Evolutionary conservation across 768 basidiomycete genomes (phyloP).

Genomic region (Lentinus tigrinus): DNA sequence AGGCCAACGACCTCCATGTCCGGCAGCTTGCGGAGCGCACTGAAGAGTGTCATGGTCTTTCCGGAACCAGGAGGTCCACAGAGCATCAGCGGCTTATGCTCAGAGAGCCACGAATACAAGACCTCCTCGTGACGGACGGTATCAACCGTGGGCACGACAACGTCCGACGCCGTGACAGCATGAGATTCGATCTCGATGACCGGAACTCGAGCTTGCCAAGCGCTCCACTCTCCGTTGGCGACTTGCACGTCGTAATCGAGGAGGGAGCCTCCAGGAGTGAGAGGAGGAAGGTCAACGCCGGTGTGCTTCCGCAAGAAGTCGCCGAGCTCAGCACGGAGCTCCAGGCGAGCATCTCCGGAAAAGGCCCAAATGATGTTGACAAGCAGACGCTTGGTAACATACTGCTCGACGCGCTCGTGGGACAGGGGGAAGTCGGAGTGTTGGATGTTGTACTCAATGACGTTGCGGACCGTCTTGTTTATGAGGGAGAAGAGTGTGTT

Average conservation of each 20-base stretch:
- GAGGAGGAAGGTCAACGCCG: constrained; percentile 83
- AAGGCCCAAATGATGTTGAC: constrained; percentile 98
- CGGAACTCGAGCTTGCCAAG: constrained; percentile 92
- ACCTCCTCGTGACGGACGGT: constrained; percentile 99
- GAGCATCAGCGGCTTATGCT: constrained; percentile 97
- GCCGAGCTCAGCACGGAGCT: constrained; percentile 85
- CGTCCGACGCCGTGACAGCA: constrained; percentile 90
- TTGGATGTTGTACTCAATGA: constrained; percentile 92
- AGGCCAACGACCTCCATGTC: constrained; percentile 99
- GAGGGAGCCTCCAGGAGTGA: constrained; percentile 75
- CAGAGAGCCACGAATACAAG: constrained; percentile 96
- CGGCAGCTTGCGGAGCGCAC: constrained; percentile 93
- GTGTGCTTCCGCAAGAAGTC: constrained; percentile 82
- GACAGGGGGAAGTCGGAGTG: constrained; percentile 93
- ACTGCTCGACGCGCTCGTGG: constrained; percentile 83
- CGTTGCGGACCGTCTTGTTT: constrained; percentile 92
- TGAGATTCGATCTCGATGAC: constrained; percentile 97
- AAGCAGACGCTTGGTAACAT: constrained; percentile 85
- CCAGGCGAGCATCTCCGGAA: constrained; percentile 92
- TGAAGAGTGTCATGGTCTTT: constrained; percentile 99
- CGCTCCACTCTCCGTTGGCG: constrained; percentile 78
- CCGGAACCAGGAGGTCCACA: constrained; percentile 99
- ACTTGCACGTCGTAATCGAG: constrained; percentile 96
- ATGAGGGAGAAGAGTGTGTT: constrained; percentile 95
- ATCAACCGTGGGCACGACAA: constrained; percentile 98